Evolutionary conservation across 176 grass and related monocot species (phyloP).

Genomic region (Phragmites australis): DNA sequence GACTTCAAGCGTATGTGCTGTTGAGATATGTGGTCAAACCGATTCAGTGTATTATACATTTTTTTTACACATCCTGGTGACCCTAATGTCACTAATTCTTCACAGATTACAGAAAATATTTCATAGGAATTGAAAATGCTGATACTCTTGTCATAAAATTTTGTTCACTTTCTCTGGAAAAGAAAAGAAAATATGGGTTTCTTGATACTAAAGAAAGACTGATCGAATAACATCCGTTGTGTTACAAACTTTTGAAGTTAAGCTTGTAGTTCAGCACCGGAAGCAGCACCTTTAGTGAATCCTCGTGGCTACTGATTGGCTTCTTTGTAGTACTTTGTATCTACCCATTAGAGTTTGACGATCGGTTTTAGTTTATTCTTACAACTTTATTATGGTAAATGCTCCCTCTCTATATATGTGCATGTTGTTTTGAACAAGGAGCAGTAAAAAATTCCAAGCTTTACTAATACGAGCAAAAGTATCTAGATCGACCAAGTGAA

Average conservation of each 20-base stretch:
- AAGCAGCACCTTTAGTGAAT: background rate
- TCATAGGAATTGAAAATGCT: background rate
- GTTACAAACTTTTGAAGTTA: background rate
- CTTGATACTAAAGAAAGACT: constrained; percentile 12
- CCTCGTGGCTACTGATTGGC: background rate
- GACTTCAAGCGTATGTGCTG: constrained; percentile 1
- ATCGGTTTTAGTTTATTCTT: background rate
- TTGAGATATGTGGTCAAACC: background rate
- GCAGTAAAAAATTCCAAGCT: background rate
- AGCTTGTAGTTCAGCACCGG: background rate
- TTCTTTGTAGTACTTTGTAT: background rate
- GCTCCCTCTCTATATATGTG: background rate
- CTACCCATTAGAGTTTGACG: background rate
- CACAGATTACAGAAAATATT: constrained; percentile 20
- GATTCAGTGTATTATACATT: constrained; percentile 18
- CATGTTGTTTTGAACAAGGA: background rate
- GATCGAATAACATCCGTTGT: background rate
- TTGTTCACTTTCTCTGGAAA: constrained; percentile 11
- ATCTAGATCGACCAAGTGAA: background rate
- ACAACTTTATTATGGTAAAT: background rate
- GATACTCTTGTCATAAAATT: background rate
- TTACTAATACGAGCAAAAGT: background rate
- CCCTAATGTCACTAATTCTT: background rate
- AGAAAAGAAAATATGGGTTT: background rate
- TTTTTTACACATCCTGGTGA: constrained; percentile 21